Evolutionary conservation across 306 rosid species (phyloP).

Genomic region (Trifolium pratense): DNA sequence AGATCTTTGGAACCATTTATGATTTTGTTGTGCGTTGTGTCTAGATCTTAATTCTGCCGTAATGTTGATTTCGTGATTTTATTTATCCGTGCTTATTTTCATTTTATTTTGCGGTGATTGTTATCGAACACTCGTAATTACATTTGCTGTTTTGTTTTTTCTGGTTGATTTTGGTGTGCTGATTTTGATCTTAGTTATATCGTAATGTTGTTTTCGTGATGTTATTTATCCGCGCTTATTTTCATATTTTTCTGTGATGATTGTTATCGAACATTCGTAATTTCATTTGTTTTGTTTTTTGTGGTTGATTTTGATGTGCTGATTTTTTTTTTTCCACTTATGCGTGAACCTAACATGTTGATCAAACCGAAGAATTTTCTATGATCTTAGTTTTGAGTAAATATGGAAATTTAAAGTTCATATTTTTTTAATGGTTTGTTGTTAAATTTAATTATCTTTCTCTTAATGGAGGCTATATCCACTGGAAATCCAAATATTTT

Average conservation of each 20-base stretch:
- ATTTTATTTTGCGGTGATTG: not conserved
- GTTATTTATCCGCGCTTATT: not conserved
- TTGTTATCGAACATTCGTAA: not conserved
- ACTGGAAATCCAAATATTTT: not conserved
- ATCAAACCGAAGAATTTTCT: conserved; percentile 18
- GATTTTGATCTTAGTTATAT: not conserved
- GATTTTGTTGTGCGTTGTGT: no score
- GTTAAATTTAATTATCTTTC: not conserved
- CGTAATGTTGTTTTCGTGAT: not conserved
- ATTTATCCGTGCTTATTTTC: not conserved
- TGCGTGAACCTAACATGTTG: conserved; percentile 20
- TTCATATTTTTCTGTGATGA: not conserved
- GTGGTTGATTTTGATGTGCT: conserved; percentile 20
- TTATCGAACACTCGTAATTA: not conserved
- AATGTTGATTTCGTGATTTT: not conserved
- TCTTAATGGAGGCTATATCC: not conserved
- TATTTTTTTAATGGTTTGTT: conserved; percentile 8
- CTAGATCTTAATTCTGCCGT: not conserved
- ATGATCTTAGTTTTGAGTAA: conserved; percentile 34
- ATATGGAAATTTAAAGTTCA: conserved; percentile 17
- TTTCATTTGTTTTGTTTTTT: not conserved
- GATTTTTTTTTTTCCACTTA: not conserved
- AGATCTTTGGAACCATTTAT: conserved; percentile 20
- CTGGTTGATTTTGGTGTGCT: no score
- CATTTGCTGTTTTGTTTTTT: no score